Base-by-base conservation (phyloP, 306 rosid species). In the Fragaria nilgerrensis region DNA sequence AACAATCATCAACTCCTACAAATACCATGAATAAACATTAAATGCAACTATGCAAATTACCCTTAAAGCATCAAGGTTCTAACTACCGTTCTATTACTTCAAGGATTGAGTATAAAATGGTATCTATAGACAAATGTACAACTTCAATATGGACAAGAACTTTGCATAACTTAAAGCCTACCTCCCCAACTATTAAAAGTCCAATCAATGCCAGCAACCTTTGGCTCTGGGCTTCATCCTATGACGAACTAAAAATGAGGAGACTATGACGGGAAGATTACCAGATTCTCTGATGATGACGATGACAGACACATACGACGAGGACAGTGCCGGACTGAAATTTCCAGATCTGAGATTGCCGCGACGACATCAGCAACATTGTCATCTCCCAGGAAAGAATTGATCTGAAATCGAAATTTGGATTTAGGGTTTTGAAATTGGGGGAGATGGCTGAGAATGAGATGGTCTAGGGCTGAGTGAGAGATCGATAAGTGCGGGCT, bases 181-280 rank as follows among this genome's bases (percentile, higher is more conserved):
- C 99, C 97, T 81, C 97, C 99, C 99, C 99, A 95, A 44, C 97
- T 84, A 83, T 95, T 95, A 78, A 95, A 95, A 41, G 17, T 72
- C 97, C 99, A 95, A 79, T 92, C 97, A 84, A 92, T 92, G 79
- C 99, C 97, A 0, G 99, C 97, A 63, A 90, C 85, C 79, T 53
- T 72, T 50, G 76, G 74, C 56, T 78, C 81, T 5, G 61, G 75
- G 23, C 75, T 77, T 75, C 80, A 85, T 70, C 87, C 90, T 61
- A 89, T 88, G 74, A 95, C 96, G 87, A 92, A 92, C 99, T 94
- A 62, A 41, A 13, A n/a, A 65, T 29, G 29, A 29, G 29, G 29
- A 29, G 29, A 29, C 29, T 2, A 29, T 29, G 29, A 29, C 29
- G 2, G 29, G 29, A 29, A 29, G 1, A 29, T 29, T 29, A 29